phyloP scores from a whole-genome alignment of 164 flowering plant species.

The Chimonanthus praecox region DNA sequence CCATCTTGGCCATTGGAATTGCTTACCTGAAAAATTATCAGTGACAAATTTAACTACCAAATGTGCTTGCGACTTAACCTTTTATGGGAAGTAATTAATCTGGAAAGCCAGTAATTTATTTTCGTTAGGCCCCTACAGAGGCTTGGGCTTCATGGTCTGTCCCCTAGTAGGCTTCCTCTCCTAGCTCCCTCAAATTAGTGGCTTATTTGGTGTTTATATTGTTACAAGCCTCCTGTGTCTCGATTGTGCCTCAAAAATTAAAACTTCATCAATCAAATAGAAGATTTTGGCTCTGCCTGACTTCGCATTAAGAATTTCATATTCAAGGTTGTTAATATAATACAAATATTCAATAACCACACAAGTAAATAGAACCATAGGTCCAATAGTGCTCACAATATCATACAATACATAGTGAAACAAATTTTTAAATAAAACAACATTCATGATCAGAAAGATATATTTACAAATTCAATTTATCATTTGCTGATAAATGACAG shows the following conservation, averaged over 20 bases:
- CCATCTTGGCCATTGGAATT: slow-evolving; percentile 17
- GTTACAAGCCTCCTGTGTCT: neutral
- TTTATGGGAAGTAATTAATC: neutral
- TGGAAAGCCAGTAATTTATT: neutral
- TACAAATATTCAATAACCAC: neutral
- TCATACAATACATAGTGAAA: neutral
- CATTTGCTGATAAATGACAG: neutral
- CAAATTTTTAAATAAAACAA: neutral
- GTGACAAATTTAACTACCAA: neutral
- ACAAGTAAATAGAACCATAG: neutral
- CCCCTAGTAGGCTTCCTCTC: neutral
- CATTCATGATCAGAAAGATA: neutral
- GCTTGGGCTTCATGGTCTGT: too few species aligned
- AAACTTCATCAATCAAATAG: neutral
- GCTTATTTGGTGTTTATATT: neutral
- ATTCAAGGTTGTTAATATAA: neutral
- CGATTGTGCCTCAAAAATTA: neutral
- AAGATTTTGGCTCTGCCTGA: neutral
- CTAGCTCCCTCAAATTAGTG: neutral
- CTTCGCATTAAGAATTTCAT: neutral
- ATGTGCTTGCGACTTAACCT: neutral
- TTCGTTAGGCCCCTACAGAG: too few species aligned
- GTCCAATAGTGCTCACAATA: neutral
- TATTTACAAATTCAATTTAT: neutral
- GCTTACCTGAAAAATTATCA: slow-evolving; percentile 19